phyloP scores from a whole-genome alignment of 2,329 filamentous ascomycete genomes.

The Tolypocladium tropicale region DNA sequence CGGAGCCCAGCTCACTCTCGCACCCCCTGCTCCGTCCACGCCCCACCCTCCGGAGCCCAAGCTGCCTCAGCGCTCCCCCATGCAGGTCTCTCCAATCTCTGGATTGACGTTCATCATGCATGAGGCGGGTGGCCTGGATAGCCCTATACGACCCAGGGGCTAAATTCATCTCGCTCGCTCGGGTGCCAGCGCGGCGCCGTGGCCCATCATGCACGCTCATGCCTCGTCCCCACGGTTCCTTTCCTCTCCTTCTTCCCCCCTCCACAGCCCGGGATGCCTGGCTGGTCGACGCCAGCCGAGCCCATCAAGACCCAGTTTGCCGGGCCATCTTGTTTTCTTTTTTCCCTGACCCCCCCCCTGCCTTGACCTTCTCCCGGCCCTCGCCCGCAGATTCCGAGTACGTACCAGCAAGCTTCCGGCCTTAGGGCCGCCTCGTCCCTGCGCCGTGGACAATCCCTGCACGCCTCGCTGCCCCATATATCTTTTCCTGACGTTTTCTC shows the following conservation, averaged over 20 bases:
- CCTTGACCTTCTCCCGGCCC: neutral
- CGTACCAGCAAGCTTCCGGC: constrained; percentile 15
- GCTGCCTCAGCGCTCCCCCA: neutral
- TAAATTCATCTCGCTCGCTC: neutral
- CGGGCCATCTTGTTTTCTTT: constrained; percentile 10
- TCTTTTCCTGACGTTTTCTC: constrained; percentile 2
- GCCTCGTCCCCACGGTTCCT: neutral
- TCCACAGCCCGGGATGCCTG: too few relatives aligned
- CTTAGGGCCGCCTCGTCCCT: constrained; percentile 17
- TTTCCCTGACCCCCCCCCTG: constrained; percentile 14
- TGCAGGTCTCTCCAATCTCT: constrained; percentile 3
- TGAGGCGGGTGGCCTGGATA: neutral
- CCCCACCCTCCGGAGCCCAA: neutral
- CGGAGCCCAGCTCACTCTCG: neutral
- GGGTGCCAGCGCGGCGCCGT: neutral
- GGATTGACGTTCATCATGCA: constrained; percentile 4
- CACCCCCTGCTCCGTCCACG: neutral
- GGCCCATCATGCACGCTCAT: neutral
- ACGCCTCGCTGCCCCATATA: constrained; percentile 7
- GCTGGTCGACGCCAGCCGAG: neutral
- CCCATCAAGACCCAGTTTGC: constrained; percentile 2
- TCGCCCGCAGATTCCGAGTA: constrained; percentile 2
- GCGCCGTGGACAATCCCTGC: constrained; percentile 12
- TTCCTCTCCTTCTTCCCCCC: neutral
- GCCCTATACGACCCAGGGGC: neutral